phyloP scores from a whole-genome alignment of 129 eudicot species.

The Pulicaria dysenterica region DNA sequence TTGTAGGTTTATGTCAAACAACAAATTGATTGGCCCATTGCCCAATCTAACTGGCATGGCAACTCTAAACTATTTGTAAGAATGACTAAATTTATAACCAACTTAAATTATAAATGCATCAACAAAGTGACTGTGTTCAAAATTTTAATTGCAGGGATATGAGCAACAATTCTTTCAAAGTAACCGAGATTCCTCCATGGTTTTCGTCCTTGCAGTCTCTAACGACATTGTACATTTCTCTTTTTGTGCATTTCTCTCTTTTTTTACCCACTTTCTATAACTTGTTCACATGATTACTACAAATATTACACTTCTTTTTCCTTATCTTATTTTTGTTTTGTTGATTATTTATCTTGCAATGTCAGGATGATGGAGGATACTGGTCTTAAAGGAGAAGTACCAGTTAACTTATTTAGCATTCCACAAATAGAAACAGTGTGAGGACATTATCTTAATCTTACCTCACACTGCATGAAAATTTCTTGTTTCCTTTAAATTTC shows the following conservation, averaged over 20 bases:
- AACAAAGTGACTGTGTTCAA: neutral
- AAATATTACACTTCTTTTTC: neutral
- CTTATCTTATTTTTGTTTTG: too few species aligned
- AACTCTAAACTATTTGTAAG: constrained; percentile 70
- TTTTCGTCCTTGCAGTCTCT: constrained; percentile 60
- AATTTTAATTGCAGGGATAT: constrained; percentile 55
- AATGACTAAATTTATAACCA: too few species aligned
- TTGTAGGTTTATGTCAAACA: constrained; percentile 71
- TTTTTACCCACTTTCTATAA: too few species aligned
- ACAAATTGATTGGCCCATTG: constrained; percentile 58
- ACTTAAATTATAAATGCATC: constrained; percentile 8
- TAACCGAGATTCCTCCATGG: constrained; percentile 75
- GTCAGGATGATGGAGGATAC: constrained; percentile 60
- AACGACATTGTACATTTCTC: constrained; percentile 73
- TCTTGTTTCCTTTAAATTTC: neutral
- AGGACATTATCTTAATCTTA: constrained; percentile 32
- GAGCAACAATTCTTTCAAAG: constrained; percentile 79
- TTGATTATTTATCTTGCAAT: constrained; percentile 23
- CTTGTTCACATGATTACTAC: neutral
- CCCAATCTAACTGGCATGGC: constrained; percentile 78
- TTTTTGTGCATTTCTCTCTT: constrained; percentile 16
- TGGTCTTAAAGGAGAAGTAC: constrained; percentile 56
- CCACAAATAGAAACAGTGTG: constrained; percentile 66
- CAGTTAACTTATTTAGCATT: constrained; percentile 52
- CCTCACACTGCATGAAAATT: neutral